phyloP scores from a whole-genome alignment of 257 asterid genomes.

The Solanum virginianum region DNA sequence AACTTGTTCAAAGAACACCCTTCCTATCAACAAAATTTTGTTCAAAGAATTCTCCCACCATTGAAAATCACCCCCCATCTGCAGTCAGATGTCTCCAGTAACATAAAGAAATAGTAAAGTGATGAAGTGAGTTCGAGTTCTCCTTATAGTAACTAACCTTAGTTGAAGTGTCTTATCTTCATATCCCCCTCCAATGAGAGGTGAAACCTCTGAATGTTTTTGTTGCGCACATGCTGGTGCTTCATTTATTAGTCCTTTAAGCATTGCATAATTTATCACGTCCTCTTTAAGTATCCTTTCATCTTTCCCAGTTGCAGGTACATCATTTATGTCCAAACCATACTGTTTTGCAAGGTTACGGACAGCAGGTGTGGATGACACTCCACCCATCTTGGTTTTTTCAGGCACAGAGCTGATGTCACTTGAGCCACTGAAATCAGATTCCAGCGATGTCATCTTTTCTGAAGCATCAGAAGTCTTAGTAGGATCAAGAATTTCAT shows the following conservation, averaged over 20 bases:
- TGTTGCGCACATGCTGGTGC: conserved; percentile 18
- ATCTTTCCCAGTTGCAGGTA: conserved; percentile 64
- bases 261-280: conserved; percentile 41
- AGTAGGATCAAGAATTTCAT: conserved; percentile 26
- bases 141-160: conserved; percentile 28
- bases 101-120: not conserved
- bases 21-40: not conserved
- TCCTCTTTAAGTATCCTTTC: conserved; percentile 75
- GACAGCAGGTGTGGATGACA: conserved; percentile 65
- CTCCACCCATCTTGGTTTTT: conserved; percentile 32
- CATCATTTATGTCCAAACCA: conserved; percentile 52
- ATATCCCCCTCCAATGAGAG: conserved; percentile 22
- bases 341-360: conserved; percentile 71
- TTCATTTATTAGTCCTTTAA: conserved; percentile 31
- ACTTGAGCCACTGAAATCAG: conserved; percentile 16
- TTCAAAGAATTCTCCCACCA: not conserved
- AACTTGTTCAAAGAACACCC: not conserved
- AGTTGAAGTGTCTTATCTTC: conserved; percentile 54
- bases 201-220: conserved; percentile 14
- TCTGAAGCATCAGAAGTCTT: conserved; percentile 21
- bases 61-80: not conserved
- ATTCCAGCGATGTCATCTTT: conserved; percentile 16
- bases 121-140: not conserved
- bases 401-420: conserved; percentile 17
- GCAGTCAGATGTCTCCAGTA: not conserved